These are phyloP conservation scores for Aspergillus udagawae DNA, from an alignment of 2,329 filamentous ascomycete species.

Conservation along the genomic window DNA sequence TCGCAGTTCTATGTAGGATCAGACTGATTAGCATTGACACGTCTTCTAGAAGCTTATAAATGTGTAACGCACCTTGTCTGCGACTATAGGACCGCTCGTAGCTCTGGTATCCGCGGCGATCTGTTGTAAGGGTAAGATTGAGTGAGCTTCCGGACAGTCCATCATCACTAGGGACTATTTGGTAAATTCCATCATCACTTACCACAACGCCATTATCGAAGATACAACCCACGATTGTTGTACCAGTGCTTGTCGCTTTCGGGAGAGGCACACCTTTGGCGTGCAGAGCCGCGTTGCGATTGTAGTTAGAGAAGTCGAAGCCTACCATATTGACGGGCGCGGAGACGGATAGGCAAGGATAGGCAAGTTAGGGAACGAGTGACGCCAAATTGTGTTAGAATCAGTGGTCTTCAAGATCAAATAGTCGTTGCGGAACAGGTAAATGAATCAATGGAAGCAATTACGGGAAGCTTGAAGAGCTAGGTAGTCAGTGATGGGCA, in stretches of 20 bases:
- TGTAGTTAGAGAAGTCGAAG: slow-evolving; percentile 99
- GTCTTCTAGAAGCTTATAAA: not conserved
- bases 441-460: slow-evolving; percentile 1
- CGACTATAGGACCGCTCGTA: slow-evolving; percentile 94
- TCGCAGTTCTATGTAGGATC: slow-evolving; percentile 73
- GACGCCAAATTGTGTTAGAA: slow-evolving; percentile 22
- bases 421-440: slow-evolving; percentile 9
- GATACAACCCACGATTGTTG: slow-evolving; percentile 96
- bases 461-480: not conserved
- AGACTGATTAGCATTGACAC: not conserved
- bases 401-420: not conserved
- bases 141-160: slow-evolving; percentile 19
- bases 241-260: slow-evolving; percentile 97
- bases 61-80: slow-evolving; percentile 69
- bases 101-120: slow-evolving; percentile 98
- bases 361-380: slow-evolving; percentile 15
- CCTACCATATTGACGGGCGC: slow-evolving; percentile 68
- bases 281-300: slow-evolving; percentile 95
- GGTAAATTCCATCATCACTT: slow-evolving; percentile 33
- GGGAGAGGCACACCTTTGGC: slow-evolving; percentile 89
- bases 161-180: not conserved
- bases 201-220: slow-evolving; percentile 95
- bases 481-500: slow-evolving; percentile 10
- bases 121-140: slow-evolving; percentile 40
- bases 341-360: slow-evolving; percentile 14